These are phyloP conservation scores for Setomelanomma holmii DNA, from an alignment of 2,329 filamentous ascomycete genomes.

Conservation along the genomic window DNA sequence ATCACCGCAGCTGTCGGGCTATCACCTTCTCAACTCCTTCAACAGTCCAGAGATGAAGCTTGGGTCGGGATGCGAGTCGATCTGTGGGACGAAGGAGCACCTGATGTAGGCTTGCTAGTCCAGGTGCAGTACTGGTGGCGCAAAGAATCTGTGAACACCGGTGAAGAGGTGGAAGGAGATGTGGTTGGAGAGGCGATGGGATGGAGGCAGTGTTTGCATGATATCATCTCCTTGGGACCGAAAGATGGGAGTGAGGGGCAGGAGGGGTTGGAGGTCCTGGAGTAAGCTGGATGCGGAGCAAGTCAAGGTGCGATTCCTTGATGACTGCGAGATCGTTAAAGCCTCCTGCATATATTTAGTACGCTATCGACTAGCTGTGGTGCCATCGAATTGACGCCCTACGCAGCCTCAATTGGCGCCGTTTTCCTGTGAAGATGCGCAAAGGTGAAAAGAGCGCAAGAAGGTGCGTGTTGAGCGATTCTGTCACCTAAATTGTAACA, in stretches of 20 bases:
- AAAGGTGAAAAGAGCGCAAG: too few species aligned
- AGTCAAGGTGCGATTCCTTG: background rate
- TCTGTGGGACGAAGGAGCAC: constrained; percentile 11
- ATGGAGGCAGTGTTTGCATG: constrained; percentile 26
- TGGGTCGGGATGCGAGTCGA: constrained; percentile 24
- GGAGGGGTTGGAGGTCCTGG: constrained; percentile 3
- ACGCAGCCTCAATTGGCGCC: too few species aligned
- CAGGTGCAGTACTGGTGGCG: constrained; percentile 27
- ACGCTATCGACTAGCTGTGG: too few species aligned
- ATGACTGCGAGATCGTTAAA: too few species aligned
- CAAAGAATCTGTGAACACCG: constrained; percentile 2
- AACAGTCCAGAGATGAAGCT: constrained; percentile 5
- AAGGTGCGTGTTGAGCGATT: too few species aligned
- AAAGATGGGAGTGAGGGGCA: constrained; percentile 13
- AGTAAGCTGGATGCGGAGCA: background rate
- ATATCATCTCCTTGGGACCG: constrained; percentile 21
- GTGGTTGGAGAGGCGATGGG: background rate
- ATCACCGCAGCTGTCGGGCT: constrained; percentile 5
- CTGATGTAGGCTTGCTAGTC: constrained; percentile 8
- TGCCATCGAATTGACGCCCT: too few species aligned
- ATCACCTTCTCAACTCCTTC: constrained; percentile 1
- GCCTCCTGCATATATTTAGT: too few species aligned
- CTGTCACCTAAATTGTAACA: too few species aligned
- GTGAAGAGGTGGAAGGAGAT: constrained; percentile 6
- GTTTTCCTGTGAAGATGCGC: too few species aligned